Conservation (phyloP, 2,329 filamentous ascomycete genomes). For the Alternaria longipes region DNA sequence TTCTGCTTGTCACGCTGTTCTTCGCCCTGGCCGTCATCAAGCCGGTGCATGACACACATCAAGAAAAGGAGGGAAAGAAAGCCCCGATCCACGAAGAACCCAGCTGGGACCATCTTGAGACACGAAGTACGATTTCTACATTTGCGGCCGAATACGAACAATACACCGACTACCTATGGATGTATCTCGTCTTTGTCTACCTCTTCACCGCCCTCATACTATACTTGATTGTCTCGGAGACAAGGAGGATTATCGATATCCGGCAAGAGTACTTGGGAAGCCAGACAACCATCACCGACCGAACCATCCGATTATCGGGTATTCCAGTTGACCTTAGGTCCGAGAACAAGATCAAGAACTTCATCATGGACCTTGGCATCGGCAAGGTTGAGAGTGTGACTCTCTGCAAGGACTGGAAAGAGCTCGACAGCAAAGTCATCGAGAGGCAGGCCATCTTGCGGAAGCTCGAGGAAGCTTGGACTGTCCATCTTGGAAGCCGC, state of each 20-base stretch:
- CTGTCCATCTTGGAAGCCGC: constrained; percentile 72
- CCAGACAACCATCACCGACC: constrained; percentile 94
- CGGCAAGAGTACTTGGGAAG: constrained; percentile 91
- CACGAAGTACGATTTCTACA: constrained; percentile 31
- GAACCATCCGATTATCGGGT: constrained; percentile 89
- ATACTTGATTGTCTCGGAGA: constrained; percentile 84
- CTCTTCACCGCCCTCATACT: constrained; percentile 85
- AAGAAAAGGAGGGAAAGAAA: constrained; percentile 38
- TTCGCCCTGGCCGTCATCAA: constrained; percentile 83
- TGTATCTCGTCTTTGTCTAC: constrained; percentile 94
- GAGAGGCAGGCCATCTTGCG: constrained; percentile 72
- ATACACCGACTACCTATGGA: constrained; percentile 77
- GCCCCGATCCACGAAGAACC: constrained; percentile 37
- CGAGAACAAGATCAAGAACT: constrained; percentile 82
- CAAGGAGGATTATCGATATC: constrained; percentile 82
- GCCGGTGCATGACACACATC: constrained; percentile 80
- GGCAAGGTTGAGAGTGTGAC: constrained; percentile 89
- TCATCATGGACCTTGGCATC: constrained; percentile 87
- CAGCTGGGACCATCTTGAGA: constrained; percentile 26
- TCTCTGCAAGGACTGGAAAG: constrained; percentile 85
- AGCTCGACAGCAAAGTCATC: constrained; percentile 77
- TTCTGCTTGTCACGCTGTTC: constrained; percentile 80
- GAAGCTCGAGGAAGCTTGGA: constrained; percentile 85
- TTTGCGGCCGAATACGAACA: constrained; percentile 49
- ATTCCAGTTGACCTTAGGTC: constrained; percentile 82